phyloP scores from a whole-genome alignment of 73 alveolate genomes.

The Paramecium biaurelia region DNA sequence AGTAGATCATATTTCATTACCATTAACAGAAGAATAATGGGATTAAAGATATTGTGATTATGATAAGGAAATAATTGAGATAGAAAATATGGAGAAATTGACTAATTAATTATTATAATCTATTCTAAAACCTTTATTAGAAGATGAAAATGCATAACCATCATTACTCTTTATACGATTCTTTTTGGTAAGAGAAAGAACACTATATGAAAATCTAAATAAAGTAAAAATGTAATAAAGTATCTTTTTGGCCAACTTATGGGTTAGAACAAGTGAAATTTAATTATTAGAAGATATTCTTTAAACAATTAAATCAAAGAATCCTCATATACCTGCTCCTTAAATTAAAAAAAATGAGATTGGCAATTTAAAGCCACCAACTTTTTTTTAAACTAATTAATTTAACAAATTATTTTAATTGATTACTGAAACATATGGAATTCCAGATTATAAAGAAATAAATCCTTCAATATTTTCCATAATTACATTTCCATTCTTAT shows the following conservation, averaged over 20 bases:
- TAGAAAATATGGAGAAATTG: constrained; percentile 55
- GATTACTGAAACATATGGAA: constrained; percentile 95
- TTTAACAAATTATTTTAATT: constrained; percentile 92
- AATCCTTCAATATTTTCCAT: constrained; percentile 94
- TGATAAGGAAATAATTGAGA: constrained; percentile 66
- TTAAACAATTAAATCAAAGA: constrained; percentile 52
- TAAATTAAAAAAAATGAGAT: constrained; percentile 69
- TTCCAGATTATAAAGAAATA: constrained; percentile 95
- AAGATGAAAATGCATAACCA: constrained; percentile 27
- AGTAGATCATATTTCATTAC: constrained; percentile 62
- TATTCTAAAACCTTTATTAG: constrained; percentile 41
- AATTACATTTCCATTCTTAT: constrained; percentile 96
- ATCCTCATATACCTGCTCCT: constrained; percentile 68
- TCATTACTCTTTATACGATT: constrained; percentile 55
- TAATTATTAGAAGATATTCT: constrained; percentile 38
- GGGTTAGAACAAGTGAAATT: constrained; percentile 69
- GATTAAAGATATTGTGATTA: constrained; percentile 64
- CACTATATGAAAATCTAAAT: constrained; percentile 68
- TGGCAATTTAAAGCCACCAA: constrained; percentile 75
- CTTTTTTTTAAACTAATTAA: constrained; percentile 91
- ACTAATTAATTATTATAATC: constrained; percentile 68
- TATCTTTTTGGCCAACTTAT: constrained; percentile 66
- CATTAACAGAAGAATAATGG: constrained; percentile 50
- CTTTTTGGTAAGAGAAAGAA: constrained; percentile 72
- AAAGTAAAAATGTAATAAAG: constrained; percentile 62